Conservation (phyloP, 148 eudicot genomes). For the Rhododendron simsii region DNA sequence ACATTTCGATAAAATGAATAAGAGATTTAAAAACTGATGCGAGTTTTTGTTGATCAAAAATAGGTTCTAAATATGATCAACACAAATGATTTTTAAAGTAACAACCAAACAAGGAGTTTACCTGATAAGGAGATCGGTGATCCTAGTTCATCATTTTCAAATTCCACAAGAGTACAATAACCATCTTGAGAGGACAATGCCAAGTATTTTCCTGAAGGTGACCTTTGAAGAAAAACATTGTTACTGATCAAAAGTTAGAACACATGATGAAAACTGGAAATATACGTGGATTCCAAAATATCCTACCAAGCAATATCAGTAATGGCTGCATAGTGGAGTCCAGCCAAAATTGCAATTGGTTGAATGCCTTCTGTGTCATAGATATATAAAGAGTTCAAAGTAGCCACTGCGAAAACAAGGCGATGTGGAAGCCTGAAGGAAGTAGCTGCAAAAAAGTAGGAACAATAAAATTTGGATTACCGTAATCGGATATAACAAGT, state of each 20-base stretch:
- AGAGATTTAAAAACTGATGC: background rate
- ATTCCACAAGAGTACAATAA: constrained; percentile 86
- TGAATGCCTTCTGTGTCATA: constrained; percentile 76
- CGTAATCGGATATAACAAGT: background rate
- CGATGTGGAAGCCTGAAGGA: constrained; percentile 90
- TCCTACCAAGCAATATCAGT: constrained; percentile 98
- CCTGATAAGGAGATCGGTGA: constrained; percentile 56
- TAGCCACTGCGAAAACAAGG: constrained; percentile 83
- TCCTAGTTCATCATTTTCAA: constrained; percentile 77
- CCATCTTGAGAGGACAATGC: constrained; percentile 96
- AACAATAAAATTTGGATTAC: background rate
- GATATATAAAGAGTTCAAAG: constrained; percentile 82
- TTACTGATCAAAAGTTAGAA: background rate
- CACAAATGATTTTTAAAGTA: background rate
- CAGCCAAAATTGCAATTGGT: constrained; percentile 80
- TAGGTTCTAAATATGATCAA: background rate
- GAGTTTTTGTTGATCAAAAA: background rate
- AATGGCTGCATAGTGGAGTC: constrained; percentile 95
- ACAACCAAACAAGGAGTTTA: constrained; percentile 17
- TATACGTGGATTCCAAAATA: background rate
- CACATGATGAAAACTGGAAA: background rate
- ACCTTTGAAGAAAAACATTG: constrained; percentile 40
- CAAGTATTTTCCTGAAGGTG: constrained; percentile 64
- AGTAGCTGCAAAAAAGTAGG: constrained; percentile 34
- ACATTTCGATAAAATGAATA: background rate